Evolutionary conservation across 257 asterid genomes (phyloP).

Genomic region (Dorcoceras hygrometricum): DNA sequence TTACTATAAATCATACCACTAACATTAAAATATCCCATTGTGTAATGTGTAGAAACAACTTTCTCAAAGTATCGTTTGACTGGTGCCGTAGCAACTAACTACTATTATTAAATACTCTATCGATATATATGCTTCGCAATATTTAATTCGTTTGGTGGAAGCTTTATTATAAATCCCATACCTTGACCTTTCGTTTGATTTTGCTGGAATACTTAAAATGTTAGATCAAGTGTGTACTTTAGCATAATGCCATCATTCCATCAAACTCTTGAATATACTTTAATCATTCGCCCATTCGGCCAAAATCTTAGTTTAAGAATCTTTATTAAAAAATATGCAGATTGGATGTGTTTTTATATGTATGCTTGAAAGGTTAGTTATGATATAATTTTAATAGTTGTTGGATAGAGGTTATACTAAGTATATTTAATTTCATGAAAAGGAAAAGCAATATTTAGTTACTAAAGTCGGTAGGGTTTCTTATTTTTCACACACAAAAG

Average conservation of each 20-base stretch:
- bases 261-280: conserved; percentile 34
- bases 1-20: no score
- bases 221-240: conserved; percentile 35
- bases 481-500: no score
- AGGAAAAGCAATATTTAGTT: no score
- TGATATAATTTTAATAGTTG: background rate
- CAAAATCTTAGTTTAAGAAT: conserved; percentile 29
- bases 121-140: conserved; percentile 31
- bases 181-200: conserved; percentile 25
- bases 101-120: conserved; percentile 27
- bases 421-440: no score
- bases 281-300: conserved; percentile 29
- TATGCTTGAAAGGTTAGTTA: background rate
- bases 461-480: no score
- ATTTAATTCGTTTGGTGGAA: conserved; percentile 24
- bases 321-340: conserved; percentile 2
- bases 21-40: no score
- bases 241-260: conserved; percentile 44
- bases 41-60: background rate
- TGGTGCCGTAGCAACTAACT: conserved; percentile 22
- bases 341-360: conserved; percentile 20
- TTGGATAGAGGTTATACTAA: no score
- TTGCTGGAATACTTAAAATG: conserved; percentile 17
- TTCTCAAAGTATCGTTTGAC: conserved; percentile 38
- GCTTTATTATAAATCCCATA: conserved; percentile 45